A percentile compares a stretch with the other conserved stretches of the same genome.
Evolutionary conservation across 2,329 filamentous ascomycete genomes (phyloP).

Genomic region (Pseudogymnoascus sp.): DNA sequence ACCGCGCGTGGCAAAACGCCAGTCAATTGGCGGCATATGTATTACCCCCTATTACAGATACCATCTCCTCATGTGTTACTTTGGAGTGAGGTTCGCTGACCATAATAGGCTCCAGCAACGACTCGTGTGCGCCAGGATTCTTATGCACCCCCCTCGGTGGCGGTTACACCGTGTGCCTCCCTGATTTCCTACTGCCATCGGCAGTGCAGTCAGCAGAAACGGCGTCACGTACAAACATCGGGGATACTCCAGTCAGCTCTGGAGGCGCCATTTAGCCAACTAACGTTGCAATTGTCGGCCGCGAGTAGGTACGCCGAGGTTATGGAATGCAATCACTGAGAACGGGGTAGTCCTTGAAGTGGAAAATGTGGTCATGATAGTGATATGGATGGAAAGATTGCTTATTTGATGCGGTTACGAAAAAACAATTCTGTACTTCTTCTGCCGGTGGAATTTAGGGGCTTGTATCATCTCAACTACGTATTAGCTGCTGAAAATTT

Average conservation of each 20-base stretch:
- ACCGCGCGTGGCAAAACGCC: background rate
- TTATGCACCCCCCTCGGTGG: background rate
- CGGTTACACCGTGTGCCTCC: background rate
- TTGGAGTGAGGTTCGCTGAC: background rate
- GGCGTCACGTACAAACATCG: background rate
- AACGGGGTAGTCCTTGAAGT: background rate
- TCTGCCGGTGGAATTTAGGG: background rate
- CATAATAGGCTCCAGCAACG: background rate
- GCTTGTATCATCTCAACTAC: background rate
- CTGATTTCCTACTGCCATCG: background rate
- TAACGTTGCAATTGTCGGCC: background rate
- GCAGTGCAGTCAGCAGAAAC: background rate
- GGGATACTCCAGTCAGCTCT: background rate
- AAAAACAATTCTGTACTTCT: background rate
- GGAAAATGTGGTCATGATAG: background rate
- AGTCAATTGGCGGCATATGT: background rate
- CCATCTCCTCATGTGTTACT: background rate
- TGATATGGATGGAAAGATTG: background rate
- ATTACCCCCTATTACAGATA: background rate
- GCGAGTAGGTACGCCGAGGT: background rate
- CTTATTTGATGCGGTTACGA: background rate
- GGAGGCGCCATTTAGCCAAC: background rate
- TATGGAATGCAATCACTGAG: background rate
- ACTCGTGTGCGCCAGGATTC: background rate
- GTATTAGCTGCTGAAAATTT: background rate